Percentiles rank a stretch among this genome's conserved stretches.
Evolutionary conservation across 2,329 filamentous ascomycete species (phyloP).

Genomic region (Penicillium sp.): DNA sequence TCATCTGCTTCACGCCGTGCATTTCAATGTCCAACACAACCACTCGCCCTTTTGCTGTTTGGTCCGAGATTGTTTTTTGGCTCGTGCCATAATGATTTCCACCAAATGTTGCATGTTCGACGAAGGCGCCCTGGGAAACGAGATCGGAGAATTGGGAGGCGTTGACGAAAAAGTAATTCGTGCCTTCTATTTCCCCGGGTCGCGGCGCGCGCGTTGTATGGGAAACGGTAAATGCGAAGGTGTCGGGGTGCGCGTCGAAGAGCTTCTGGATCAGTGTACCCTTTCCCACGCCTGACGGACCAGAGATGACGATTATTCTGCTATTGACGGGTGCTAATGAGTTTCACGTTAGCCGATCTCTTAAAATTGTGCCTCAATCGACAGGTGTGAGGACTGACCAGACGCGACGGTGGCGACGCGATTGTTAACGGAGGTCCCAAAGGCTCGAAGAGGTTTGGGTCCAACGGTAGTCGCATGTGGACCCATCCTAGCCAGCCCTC

Average conservation of each 20-base stretch:
- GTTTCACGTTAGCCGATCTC: not conserved
- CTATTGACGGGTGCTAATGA: not conserved
- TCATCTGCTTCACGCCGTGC: slow-evolving; percentile 84
- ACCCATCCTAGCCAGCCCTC: not conserved
- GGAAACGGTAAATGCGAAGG: slow-evolving; percentile 29
- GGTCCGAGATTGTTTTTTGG: slow-evolving; percentile 43
- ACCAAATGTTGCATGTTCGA: slow-evolving; percentile 79
- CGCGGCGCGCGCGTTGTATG: slow-evolving; percentile 72
- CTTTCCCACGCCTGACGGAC: slow-evolving; percentile 32
- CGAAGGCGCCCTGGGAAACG: slow-evolving; percentile 65
- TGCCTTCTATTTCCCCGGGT: slow-evolving; percentile 68
- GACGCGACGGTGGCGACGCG: not conserved
- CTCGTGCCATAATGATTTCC: slow-evolving; percentile 80
- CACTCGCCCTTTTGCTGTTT: slow-evolving; percentile 45
- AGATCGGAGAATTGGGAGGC: slow-evolving; percentile 63
- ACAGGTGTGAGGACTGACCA: not conserved
- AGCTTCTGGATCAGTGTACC: slow-evolving; percentile 30
- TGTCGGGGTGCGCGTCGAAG: slow-evolving; percentile 28
- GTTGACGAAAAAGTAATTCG: slow-evolving; percentile 73
- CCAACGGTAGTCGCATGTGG: not conserved
- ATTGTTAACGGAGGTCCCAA: not conserved
- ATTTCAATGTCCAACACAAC: slow-evolving; percentile 91
- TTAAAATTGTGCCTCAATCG: not conserved
- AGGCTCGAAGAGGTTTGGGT: not conserved
- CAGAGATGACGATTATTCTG: slow-evolving; percentile 26